Percentiles rank a stretch among this genome's conserved stretches.
phyloP scores from a whole-genome alignment of 73 alveolate genomes.

The Stentor coeruleus region DNA sequence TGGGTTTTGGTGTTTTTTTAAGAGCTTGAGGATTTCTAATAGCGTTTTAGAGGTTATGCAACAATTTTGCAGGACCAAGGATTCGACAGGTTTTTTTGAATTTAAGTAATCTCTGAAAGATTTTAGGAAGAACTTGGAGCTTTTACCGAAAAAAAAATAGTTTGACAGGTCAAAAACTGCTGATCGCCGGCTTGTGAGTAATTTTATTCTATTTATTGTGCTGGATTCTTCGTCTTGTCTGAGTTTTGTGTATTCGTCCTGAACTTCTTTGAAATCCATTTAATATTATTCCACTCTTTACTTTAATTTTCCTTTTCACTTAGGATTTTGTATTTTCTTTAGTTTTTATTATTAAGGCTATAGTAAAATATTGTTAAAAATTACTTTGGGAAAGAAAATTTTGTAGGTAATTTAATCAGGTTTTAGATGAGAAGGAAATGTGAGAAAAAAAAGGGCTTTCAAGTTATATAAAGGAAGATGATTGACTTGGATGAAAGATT shows the following conservation, averaged over 20 bases:
- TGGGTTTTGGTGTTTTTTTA: background rate
- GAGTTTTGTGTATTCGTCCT: conserved; percentile 5
- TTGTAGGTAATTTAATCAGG: too few relatives aligned
- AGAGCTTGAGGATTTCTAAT: background rate
- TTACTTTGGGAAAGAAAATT: too few relatives aligned
- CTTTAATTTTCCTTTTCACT: too few relatives aligned
- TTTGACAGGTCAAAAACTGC: conserved; percentile 3
- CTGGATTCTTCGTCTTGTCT: background rate
- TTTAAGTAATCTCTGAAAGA: background rate
- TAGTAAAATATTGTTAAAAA: too few relatives aligned
- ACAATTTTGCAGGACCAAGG: conserved; percentile 11
- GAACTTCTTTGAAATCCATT: conserved; percentile 12
- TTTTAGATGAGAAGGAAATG: too few relatives aligned
- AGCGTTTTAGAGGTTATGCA: background rate
- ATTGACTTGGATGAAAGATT: too few relatives aligned
- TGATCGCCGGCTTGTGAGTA: background rate
- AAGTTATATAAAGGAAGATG: too few relatives aligned
- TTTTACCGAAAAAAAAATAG: background rate
- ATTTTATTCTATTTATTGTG: background rate
- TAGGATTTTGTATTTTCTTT: too few relatives aligned
- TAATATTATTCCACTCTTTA: too few relatives aligned
- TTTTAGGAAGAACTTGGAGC: background rate
- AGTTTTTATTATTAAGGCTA: too few relatives aligned
- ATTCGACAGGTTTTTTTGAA: background rate
- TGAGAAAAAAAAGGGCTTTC: too few relatives aligned